phyloP scores from a whole-genome alignment of 2,329 filamentous ascomycete species.

The Curvularia verruculosa region DNA sequence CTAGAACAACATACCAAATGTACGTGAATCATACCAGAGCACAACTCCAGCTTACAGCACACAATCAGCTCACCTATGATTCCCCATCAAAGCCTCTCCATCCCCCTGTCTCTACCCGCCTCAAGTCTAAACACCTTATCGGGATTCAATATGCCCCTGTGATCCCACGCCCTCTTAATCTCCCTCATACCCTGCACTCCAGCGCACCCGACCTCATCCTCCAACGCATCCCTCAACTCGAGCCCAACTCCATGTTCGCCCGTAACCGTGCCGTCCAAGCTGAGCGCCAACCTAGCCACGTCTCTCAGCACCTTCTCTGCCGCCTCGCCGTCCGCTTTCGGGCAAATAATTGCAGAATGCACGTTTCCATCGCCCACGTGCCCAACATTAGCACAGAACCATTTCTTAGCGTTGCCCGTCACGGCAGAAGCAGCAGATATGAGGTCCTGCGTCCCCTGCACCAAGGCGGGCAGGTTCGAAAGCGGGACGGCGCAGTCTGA shows the following conservation, averaged over 20 bases:
- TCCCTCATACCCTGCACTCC: constrained; percentile 82
- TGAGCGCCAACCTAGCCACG: constrained; percentile 77
- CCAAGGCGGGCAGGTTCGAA: constrained; percentile 71
- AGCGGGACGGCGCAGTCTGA: constrained; percentile 81
- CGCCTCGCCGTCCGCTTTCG: constrained; percentile 26
- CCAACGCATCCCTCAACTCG: constrained; percentile 80
- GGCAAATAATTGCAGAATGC: constrained; percentile 43
- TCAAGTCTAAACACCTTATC: constrained; percentile 66
- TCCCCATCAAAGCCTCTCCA: neutral
- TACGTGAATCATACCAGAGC: too few species aligned
- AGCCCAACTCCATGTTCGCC: constrained; percentile 84
- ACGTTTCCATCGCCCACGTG: constrained; percentile 70
- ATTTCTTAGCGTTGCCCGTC: constrained; percentile 3
- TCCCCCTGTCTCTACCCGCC: constrained; percentile 31
- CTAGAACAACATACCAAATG: too few species aligned
- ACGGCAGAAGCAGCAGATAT: constrained; percentile 52
- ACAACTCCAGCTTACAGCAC: neutral
- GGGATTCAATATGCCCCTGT: constrained; percentile 67
- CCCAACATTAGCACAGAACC: constrained; percentile 62
- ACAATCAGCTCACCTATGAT: too few species aligned
- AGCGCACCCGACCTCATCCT: constrained; percentile 73
- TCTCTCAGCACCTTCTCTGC: constrained; percentile 53
- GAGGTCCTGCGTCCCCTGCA: constrained; percentile 73
- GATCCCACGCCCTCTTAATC: constrained; percentile 80
- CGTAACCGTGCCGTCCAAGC: constrained; percentile 82